Evolutionary conservation across 2,329 filamentous ascomycete species (phyloP), one percentile per base, ranked within the genome.

Genomic region (Fusarium metavorans): DNA sequence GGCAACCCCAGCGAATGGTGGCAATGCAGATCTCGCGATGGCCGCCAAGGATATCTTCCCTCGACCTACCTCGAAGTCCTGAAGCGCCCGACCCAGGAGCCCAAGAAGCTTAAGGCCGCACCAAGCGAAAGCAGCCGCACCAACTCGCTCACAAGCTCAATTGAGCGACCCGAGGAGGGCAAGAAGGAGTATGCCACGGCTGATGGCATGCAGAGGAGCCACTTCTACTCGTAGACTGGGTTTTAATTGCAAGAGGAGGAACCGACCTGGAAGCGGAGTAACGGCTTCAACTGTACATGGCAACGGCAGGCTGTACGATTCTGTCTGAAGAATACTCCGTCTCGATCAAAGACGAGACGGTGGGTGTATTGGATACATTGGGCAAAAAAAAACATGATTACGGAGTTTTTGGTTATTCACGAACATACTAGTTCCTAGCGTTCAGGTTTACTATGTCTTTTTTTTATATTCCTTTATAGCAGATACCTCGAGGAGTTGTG

Each of bases 1-100:
- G 97, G 97, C 50, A 95, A 97, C 78, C 91, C 95, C 6, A 97
- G 94, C 62, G 96, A 99, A 81, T 99, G 97, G 97, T 99, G 97
- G 97, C 92, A 93, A 75, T 99, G 97, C 84, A 90, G 97, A 65
- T 93, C 96, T 16, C 90, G 97, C 70, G 95, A 98, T 81, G 95
- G 95, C 54, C 90, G 95, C 30, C 92, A 98, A 78, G 97, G 97
- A 9, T 99, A 98, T 81, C 88, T 99, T 7, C 97, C 97, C 3
- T 92, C 93, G 1, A 95, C 95, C 1, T 99, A 98, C 80, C 89
- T 99, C 32, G 95, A 98, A 83, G 89, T 97, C 58, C 86, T 91
- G 30, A 87, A 88, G 78, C 85, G 88, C 60, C 87, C 90, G 0
- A 86, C 85, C 25, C 85, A 86, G 32, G 83, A 84, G 34, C 80